phyloP scores from a whole-genome alignment of 2,329 filamentous ascomycete genomes.

The Xylaria sp. region DNA sequence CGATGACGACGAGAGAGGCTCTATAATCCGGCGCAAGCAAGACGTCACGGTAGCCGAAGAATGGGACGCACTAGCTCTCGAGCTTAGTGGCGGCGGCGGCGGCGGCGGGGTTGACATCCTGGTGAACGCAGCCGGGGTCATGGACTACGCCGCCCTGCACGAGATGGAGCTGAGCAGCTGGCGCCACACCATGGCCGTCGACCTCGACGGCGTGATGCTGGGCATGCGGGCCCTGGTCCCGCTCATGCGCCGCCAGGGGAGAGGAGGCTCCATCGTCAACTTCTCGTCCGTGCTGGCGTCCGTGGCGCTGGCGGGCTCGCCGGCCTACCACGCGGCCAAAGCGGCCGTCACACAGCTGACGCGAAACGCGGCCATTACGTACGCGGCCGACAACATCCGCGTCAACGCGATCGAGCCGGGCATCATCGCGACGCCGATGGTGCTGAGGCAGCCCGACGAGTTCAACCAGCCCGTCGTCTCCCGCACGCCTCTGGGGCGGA shows the following conservation, averaged over 20 bases:
- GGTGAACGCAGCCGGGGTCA: conserved; percentile 16
- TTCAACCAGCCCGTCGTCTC: background rate
- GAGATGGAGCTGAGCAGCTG: conserved; percentile 2
- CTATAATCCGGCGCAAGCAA: background rate
- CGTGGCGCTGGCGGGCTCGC: background rate
- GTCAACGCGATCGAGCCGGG: conserved; percentile 19
- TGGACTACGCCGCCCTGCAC: conserved; percentile 18
- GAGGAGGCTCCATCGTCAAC: conserved; percentile 18
- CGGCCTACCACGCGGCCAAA: conserved; percentile 18
- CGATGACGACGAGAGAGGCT: background rate
- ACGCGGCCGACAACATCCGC: conserved; percentile 11
- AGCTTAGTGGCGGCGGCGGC: background rate
- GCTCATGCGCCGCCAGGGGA: conserved; percentile 2
- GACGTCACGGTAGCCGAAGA: background rate
- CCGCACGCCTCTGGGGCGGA: conserved; percentile 4
- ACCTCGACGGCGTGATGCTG: conserved; percentile 21
- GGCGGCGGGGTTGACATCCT: conserved; percentile 10
- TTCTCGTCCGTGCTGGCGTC: conserved; percentile 3
- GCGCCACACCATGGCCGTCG: background rate
- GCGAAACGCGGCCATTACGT: conserved; percentile 13
- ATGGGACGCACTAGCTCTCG: background rate
- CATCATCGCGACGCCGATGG: background rate
- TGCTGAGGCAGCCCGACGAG: background rate
- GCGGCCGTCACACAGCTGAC: conserved; percentile 17
- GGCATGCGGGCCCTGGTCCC: conserved; percentile 16